A percentile compares a stretch with the other conserved stretches of the same genome.
Evolutionary conservation across 2,329 filamentous ascomycete genomes (phyloP).

Genomic region (Talaromyces pinophilus): DNA sequence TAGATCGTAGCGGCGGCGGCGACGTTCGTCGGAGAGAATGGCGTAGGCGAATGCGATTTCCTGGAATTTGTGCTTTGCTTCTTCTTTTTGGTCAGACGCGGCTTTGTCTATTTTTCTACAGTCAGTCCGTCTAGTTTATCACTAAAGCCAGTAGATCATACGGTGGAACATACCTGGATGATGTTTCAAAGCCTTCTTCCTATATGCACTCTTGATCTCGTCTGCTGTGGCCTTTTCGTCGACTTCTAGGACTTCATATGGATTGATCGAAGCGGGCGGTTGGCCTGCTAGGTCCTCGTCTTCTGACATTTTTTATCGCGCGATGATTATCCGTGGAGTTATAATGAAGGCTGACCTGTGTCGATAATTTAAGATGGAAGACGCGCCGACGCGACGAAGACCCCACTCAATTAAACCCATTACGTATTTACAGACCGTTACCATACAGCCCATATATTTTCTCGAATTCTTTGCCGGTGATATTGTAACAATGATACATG

Average conservation of each 20-base stretch:
- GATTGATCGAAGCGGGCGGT: slow-evolving; percentile 68
- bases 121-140: not conserved
- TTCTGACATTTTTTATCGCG: slow-evolving; percentile 23
- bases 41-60: slow-evolving; percentile 91
- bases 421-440: not conserved
- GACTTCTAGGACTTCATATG: slow-evolving; percentile 78
- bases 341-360: not conserved
- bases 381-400: slow-evolving; percentile 12
- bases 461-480: accelerated
- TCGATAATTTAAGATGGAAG: not conserved
- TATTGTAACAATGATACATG: not conserved
- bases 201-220: slow-evolving; percentile 87
- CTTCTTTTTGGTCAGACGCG: slow-evolving; percentile 63
- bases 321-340: not conserved
- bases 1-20: slow-evolving; percentile 82
- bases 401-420: slow-evolving; percentile 1
- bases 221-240: slow-evolving; percentile 70
- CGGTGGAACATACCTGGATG: slow-evolving; percentile 67
- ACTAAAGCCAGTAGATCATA: not conserved
- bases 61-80: slow-evolving; percentile 81
- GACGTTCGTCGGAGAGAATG: slow-evolving; percentile 77
- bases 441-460: not conserved
- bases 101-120: slow-evolving; percentile 68
- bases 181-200: slow-evolving; percentile 81
- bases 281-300: slow-evolving; percentile 59